Percentiles rank a stretch among this genome's conserved stretches.
Conservation (phyloP, 2,329 filamentous ascomycete genomes). For the Zasmidium citrigriseum region DNA sequence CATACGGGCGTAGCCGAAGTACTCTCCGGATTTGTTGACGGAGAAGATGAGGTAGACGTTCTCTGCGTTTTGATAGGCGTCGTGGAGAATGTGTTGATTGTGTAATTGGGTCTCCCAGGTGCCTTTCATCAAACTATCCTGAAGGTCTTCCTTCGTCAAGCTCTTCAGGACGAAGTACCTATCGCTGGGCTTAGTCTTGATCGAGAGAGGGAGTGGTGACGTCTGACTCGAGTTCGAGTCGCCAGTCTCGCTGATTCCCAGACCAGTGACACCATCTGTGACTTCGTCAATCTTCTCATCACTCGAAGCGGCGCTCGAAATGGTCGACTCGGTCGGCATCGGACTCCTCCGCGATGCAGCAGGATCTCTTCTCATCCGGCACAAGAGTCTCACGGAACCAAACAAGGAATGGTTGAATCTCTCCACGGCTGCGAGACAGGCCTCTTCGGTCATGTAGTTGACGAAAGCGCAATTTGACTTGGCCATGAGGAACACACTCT, state of each 20-base stretch:
- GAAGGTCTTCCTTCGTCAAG: conserved; percentile 84
- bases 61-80: conserved; percentile 76
- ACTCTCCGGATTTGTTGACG: conserved; percentile 95
- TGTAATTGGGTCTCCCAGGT: conserved; percentile 94
- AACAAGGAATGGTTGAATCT: conserved; percentile 90
- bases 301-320: background rate
- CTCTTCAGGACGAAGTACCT: conserved; percentile 93
- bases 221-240: background rate
- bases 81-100: conserved; percentile 78
- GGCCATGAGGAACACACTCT: conserved; percentile 89
- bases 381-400: conserved; percentile 82
- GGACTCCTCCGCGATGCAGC: background rate
- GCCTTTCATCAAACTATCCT: conserved; percentile 77
- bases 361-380: conserved; percentile 64
- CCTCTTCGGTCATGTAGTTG: conserved; percentile 81
- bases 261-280: background rate
- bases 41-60: conserved; percentile 93
- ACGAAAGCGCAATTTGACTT: conserved; percentile 98
- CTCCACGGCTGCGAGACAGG: conserved; percentile 73
- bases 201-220: background rate
- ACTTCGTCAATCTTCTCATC: background rate
- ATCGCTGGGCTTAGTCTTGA: conserved; percentile 41
- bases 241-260: conserved; percentile 1
- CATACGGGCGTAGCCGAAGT: conserved; percentile 95
- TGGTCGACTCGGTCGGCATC: background rate